Conservation (phyloP, 1,284 basidiomycete species). For the Laetiporus sulphureus region DNA sequence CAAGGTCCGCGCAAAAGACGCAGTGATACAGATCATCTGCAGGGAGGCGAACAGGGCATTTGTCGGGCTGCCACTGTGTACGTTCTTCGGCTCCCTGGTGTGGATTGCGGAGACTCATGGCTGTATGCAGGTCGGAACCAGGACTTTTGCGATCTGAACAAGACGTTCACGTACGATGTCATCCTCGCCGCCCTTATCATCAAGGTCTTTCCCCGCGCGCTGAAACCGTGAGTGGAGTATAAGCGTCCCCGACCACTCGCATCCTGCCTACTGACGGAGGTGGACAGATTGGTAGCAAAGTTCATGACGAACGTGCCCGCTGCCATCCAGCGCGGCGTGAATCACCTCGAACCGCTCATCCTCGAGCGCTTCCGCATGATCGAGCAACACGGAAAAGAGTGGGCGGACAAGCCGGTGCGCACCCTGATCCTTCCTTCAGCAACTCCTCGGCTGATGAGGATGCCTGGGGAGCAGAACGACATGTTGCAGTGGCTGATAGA, state of each 20-base stretch:
- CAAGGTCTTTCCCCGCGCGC: constrained; percentile 29
- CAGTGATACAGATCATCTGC: constrained; percentile 27
- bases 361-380: constrained; percentile 25
- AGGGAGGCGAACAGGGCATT: constrained; percentile 37
- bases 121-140: constrained; percentile 30
- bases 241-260: no score
- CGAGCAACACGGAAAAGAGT: neutral
- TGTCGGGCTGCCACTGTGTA: constrained; percentile 37
- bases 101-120: no score
- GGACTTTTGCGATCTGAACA: constrained; percentile 31
- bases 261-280: no score
- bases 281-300: constrained; percentile 8
- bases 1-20: constrained; percentile 20
- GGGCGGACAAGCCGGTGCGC: neutral
- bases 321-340: neutral
- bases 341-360: constrained; percentile 15
- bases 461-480: neutral
- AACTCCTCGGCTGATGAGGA: neutral
- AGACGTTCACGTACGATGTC: constrained; percentile 26
- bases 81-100: no score
- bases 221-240: constrained; percentile 25
- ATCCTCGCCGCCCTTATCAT: constrained; percentile 21
- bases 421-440: neutral
- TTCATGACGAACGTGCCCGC: constrained; percentile 4
- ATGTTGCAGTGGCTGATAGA: neutral